phyloP scores from a whole-genome alignment of 2,329 filamentous ascomycete genomes.

The Neonectria neomacrospora region DNA sequence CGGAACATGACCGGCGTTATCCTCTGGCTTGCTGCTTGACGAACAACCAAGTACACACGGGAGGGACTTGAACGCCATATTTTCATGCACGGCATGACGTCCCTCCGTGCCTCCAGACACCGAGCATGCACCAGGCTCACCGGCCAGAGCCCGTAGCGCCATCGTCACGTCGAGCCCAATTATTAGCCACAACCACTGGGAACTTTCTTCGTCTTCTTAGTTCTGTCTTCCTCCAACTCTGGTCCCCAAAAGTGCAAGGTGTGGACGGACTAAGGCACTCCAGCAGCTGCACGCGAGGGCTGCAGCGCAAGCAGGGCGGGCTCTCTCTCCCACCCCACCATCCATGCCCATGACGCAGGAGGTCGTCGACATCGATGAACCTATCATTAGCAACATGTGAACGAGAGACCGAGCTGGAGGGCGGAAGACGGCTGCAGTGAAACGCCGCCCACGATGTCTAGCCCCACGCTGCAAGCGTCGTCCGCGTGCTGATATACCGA shows the following conservation, averaged over 20 bases:
- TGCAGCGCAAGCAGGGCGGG: slow-evolving; percentile 22
- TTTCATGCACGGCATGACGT: slow-evolving; percentile 11
- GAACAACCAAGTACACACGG: neutral
- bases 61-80: neutral
- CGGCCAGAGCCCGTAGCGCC: slow-evolving; percentile 15
- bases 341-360: slow-evolving; percentile 27
- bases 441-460: slow-evolving; percentile 29
- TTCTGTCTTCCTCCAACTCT: slow-evolving; percentile 26
- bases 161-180: slow-evolving; percentile 25
- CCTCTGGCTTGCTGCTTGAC: slow-evolving; percentile 1
- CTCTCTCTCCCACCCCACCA: neutral
- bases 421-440: slow-evolving; percentile 24
- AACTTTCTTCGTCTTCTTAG: slow-evolving; percentile 28
- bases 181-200: slow-evolving; percentile 31
- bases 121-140: slow-evolving; percentile 7
- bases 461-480: slow-evolving; percentile 38
- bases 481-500: slow-evolving; percentile 40
- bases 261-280: slow-evolving; percentile 23
- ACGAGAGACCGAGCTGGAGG: slow-evolving; percentile 36
- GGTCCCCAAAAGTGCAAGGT: slow-evolving; percentile 4
- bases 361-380: slow-evolving; percentile 41
- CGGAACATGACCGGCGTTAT: slow-evolving; percentile 31
- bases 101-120: neutral
- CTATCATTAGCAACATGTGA: slow-evolving; percentile 47
- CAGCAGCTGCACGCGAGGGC: slow-evolving; percentile 29